Percentiles rank a stretch among this genome's conserved stretches.
Evolutionary conservation across 768 basidiomycete species (phyloP).

Genomic region (Pseudohyphozyma bogoriensis): DNA sequence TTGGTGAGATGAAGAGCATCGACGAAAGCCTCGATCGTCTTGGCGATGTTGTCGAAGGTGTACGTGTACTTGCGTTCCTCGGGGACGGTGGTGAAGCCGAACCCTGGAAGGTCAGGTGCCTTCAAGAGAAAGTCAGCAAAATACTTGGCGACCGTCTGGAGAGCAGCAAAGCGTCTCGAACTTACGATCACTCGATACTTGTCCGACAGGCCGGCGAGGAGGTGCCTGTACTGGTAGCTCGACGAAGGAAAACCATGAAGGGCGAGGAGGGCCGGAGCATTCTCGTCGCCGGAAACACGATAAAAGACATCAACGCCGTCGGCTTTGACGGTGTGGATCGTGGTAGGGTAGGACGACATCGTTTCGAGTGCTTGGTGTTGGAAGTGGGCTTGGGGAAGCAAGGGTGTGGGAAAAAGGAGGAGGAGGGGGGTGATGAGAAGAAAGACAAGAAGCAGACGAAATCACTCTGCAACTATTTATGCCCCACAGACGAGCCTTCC

Average conservation of each 20-base stretch:
- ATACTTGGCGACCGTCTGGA: background rate
- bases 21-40: conserved; percentile 43
- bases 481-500: too few relatives aligned
- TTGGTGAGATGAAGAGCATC: conserved; percentile 40
- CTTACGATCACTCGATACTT: background rate
- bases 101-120: conserved; percentile 50
- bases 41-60: conserved; percentile 41
- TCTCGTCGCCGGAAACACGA: conserved; percentile 39
- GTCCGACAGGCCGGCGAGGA: conserved; percentile 37
- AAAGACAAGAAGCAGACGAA: too few relatives aligned
- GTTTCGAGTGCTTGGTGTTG: too few relatives aligned
- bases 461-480: too few relatives aligned
- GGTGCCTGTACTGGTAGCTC: conserved; percentile 46
- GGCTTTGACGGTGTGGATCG: background rate
- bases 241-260: conserved; percentile 49
- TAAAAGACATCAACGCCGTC: conserved; percentile 39
- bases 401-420: too few relatives aligned
- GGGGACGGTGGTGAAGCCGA: conserved; percentile 46
- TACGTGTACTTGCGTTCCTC: conserved; percentile 36
- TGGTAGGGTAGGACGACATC: too few relatives aligned
- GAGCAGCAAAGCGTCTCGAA: background rate
- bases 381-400: too few relatives aligned
- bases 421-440: too few relatives aligned
- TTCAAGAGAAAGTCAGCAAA: conserved; percentile 41
- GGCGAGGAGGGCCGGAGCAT: conserved; percentile 38